Conservation (phyloP, 163 green algal genomes). For the Prototheca wickerhamii region DNA sequence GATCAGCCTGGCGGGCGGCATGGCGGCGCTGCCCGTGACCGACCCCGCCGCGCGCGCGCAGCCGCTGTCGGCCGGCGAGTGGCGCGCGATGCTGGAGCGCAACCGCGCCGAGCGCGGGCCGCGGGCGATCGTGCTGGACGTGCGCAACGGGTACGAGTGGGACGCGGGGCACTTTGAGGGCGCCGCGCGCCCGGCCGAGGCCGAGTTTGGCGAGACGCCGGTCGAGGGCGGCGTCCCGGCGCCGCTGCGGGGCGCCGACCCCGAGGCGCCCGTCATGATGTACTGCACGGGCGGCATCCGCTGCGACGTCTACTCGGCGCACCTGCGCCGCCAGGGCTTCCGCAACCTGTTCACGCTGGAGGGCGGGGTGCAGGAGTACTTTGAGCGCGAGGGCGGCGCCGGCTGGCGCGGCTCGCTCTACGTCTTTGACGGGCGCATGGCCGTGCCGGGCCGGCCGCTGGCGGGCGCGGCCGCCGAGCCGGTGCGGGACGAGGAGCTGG, state of each 20-base stretch:
- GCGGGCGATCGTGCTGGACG: conserved; percentile 84
- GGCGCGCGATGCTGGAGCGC: conserved; percentile 75
- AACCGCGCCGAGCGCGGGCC: too few species aligned
- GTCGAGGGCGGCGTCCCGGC: conserved; percentile 20
- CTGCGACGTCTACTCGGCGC: conserved; percentile 93
- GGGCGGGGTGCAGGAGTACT: conserved; percentile 66
- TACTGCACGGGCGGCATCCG: conserved; percentile 99
- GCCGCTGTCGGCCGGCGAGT: conserved; percentile 62
- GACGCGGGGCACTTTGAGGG: conserved; percentile 93
- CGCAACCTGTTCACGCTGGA: conserved; percentile 89
- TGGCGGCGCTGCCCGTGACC: conserved; percentile 65
- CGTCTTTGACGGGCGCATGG: conserved; percentile 94
- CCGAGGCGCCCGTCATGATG: conserved; percentile 82
- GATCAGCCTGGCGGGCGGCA: conserved; percentile 76
- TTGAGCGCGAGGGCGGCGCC: conserved; percentile 46
- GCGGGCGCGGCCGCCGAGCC: neutral
- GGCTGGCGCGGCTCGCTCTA: conserved; percentile 90
- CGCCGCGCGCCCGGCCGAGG: conserved; percentile 44
- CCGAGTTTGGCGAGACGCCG: conserved; percentile 83
- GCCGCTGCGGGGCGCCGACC: conserved; percentile 30
- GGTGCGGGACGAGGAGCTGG: conserved; percentile 27
- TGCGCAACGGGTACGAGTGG: conserved; percentile 98
- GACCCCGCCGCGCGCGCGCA: conserved; percentile 51
- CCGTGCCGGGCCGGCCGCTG: conserved; percentile 47
- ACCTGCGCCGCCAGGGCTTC: conserved; percentile 74